Evolutionary conservation across 1,284 basidiomycete genomes (phyloP).

Genomic region (Ceratobasidium sp.): DNA sequence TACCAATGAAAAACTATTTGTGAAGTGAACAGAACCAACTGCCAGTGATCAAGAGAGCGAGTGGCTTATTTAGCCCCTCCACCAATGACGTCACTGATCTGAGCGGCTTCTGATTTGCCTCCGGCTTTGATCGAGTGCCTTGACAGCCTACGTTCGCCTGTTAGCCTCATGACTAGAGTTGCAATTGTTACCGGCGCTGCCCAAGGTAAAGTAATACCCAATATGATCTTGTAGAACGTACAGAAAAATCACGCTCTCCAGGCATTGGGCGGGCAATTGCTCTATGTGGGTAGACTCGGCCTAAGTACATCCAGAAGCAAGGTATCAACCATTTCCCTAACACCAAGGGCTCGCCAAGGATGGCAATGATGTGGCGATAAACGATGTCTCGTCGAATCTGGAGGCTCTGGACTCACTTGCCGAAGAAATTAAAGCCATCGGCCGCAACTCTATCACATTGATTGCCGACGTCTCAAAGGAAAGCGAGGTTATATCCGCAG

Average conservation of each 20-base stretch:
- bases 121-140: too few species aligned
- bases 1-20: too few species aligned
- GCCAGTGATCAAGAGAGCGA: too few species aligned
- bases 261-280: conserved; percentile 63
- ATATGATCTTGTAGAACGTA: background rate
- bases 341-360: conserved; percentile 58
- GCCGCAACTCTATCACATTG: conserved; percentile 52
- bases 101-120: too few species aligned
- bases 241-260: background rate
- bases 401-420: conserved; percentile 56
- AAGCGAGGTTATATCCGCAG: conserved; percentile 51
- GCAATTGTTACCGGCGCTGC: conserved; percentile 63
- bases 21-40: too few species aligned
- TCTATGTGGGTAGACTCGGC: conserved; percentile 51
- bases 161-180: conserved; percentile 22
- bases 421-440: conserved; percentile 57
- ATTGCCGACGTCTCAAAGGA: conserved; percentile 52
- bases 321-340: too few species aligned
- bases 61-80: too few species aligned
- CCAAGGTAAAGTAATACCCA: conserved; percentile 55
- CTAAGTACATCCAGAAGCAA: too few species aligned
- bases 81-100: too few species aligned
- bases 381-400: conserved; percentile 58
- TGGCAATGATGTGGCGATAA: conserved; percentile 61
- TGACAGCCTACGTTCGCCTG: too few species aligned